Percentiles rank a stretch among this genome's conserved stretches.
phyloP scores from a whole-genome alignment of 345 rosid genomes.

The Eucalyptus leucophloia region DNA sequence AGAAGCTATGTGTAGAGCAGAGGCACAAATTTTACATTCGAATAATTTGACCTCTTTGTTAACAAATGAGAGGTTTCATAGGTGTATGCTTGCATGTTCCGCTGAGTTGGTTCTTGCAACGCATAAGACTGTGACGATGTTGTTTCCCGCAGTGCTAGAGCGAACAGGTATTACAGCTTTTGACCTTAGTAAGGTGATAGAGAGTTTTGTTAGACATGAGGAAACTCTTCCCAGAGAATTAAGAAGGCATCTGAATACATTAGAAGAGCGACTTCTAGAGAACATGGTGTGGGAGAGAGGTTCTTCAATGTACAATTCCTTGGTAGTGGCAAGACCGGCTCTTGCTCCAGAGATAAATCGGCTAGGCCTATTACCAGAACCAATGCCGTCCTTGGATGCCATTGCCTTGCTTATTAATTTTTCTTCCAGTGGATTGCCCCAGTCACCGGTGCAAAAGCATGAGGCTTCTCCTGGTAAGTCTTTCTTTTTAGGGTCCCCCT shows the following conservation, averaged over 20 bases:
- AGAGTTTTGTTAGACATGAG: constrained; percentile 94
- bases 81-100: constrained; percentile 97
- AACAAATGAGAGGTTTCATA: constrained; percentile 92
- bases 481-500: neutral
- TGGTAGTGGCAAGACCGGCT: constrained; percentile 72
- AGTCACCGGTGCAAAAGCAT: constrained; percentile 36
- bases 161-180: constrained; percentile 97
- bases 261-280: constrained; percentile 95
- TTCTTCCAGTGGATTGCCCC: constrained; percentile 26
- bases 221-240: constrained; percentile 94
- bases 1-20: constrained; percentile 95
- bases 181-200: constrained; percentile 98
- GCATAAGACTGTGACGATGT: constrained; percentile 84
- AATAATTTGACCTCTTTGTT: constrained; percentile 78
- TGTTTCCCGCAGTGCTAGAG: constrained; percentile 94
- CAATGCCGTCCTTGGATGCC: constrained; percentile 85
- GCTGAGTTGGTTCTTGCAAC: constrained; percentile 96
- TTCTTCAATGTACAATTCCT: constrained; percentile 92
- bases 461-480: constrained; percentile 41
- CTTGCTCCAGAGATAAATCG: constrained; percentile 56
- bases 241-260: constrained; percentile 88
- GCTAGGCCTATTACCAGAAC: constrained; percentile 65
- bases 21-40: constrained; percentile 71
- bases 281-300: constrained; percentile 99
- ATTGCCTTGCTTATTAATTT: constrained; percentile 56